A percentile compares a stretch with the other conserved stretches of the same genome.
These are phyloP conservation scores for Cladosporium cucumerinum DNA, from an alignment of 2,329 filamentous ascomycete genomes.

Conservation along the genomic window DNA sequence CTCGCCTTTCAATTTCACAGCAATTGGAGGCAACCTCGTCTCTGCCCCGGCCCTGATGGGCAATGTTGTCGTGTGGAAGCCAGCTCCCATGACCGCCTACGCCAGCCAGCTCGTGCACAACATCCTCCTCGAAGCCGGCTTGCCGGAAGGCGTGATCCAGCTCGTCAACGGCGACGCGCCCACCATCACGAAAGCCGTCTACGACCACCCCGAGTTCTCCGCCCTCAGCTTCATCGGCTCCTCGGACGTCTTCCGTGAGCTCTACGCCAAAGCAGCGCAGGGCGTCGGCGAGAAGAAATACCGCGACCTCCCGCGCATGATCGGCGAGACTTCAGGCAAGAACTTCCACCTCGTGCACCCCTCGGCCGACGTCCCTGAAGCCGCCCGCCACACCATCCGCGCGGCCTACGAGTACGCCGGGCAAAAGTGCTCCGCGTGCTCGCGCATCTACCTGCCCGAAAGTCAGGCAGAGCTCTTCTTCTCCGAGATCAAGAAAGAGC, in stretches of 20 bases:
- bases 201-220: conserved; percentile 76
- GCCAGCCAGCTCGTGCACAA: conserved; percentile 88
- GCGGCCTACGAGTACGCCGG: conserved; percentile 89
- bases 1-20: conserved; percentile 95
- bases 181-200: conserved; percentile 73
- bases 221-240: conserved; percentile 95
- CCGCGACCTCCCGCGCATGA: conserved; percentile 79
- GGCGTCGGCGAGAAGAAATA: conserved; percentile 81
- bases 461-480: conserved; percentile 73
- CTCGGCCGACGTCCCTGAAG: conserved; percentile 73
- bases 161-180: conserved; percentile 87
- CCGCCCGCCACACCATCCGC: conserved; percentile 76
- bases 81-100: conserved; percentile 83
- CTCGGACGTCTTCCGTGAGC: conserved; percentile 82
- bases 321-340: conserved; percentile 89
- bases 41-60: conserved; percentile 82
- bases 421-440: conserved; percentile 86
- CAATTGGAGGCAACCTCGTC: conserved; percentile 83
- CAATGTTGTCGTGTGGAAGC: conserved; percentile 96
- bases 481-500: conserved; percentile 64
- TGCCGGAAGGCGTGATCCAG: conserved; percentile 86
- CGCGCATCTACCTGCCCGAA: conserved; percentile 71
- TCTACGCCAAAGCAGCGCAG: conserved; percentile 81
- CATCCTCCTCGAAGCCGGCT: conserved; percentile 85
- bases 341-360: conserved; percentile 85